Conservation (phyloP, 768 basidiomycete species). For the Tricholoma sp. region DNA sequence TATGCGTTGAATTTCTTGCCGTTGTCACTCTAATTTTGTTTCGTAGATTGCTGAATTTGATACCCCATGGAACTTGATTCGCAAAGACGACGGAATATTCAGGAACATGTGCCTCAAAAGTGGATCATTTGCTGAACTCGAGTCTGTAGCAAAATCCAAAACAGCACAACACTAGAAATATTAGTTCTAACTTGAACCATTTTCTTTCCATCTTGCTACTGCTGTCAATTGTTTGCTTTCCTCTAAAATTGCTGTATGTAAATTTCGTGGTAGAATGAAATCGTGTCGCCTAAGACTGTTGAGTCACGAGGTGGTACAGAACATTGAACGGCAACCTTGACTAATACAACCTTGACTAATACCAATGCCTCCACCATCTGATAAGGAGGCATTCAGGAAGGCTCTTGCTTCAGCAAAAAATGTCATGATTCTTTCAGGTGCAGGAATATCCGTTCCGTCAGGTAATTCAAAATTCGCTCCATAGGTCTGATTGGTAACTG, state of each 20-base stretch:
- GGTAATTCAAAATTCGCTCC: constrained; percentile 26
- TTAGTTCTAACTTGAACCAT: neutral
- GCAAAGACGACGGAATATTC: constrained; percentile 51
- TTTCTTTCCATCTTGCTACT: neutral
- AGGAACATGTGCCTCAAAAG: constrained; percentile 22
- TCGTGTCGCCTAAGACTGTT: constrained; percentile 49
- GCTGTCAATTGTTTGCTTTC: neutral
- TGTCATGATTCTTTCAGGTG: constrained; percentile 44
- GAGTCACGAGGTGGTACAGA: too few relatives aligned
- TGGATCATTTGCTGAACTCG: constrained; percentile 19
- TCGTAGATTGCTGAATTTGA: constrained; percentile 60
- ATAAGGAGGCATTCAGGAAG: constrained; percentile 13
- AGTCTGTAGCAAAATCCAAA: constrained; percentile 16
- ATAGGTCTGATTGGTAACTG: neutral
- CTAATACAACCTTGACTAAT: too few relatives aligned
- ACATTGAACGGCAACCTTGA: too few relatives aligned
- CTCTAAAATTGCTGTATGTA: too few relatives aligned
- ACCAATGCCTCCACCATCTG: constrained; percentile 17
- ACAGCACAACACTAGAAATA: constrained; percentile 2
- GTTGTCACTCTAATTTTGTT: neutral
- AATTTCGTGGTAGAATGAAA: constrained; percentile 72
- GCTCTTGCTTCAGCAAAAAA: constrained; percentile 22
- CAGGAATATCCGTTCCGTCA: constrained; percentile 62
- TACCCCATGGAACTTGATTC: constrained; percentile 64
- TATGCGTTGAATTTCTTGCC: neutral